These are phyloP conservation scores for Xerocomellus intermedius DNA, from an alignment of 768 basidiomycete genomes.

Conservation along the genomic window DNA sequence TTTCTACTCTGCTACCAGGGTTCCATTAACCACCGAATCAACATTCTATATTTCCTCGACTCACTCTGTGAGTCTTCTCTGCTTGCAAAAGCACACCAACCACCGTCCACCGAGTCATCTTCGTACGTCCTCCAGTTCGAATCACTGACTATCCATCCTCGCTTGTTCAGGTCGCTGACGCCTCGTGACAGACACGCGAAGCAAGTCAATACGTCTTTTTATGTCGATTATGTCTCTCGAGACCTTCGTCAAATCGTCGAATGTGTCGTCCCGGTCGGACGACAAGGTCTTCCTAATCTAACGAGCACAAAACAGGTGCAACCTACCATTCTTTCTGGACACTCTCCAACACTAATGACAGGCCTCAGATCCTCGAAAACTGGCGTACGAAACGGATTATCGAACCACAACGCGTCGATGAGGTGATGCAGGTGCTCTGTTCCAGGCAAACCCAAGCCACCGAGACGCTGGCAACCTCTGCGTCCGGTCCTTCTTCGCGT, in stretches of 20 bases:
- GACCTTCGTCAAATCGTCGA: slow-evolving; percentile 79
- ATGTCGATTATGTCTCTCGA: slow-evolving; percentile 70
- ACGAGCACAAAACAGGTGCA: slow-evolving; percentile 83
- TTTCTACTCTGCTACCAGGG: no score
- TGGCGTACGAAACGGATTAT: no score
- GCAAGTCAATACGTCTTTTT: slow-evolving; percentile 44
- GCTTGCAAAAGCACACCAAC: slow-evolving; percentile 56
- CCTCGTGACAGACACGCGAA: slow-evolving; percentile 29
- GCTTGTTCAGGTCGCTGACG: background rate
- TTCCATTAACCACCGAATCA: slow-evolving; percentile 53
- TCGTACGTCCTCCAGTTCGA: slow-evolving; percentile 11
- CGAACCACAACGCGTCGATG: no score
- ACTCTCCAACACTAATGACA: background rate
- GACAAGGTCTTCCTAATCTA: slow-evolving; percentile 64
- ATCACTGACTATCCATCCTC: background rate
- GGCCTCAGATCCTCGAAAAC: no score
- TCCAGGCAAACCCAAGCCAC: slow-evolving; percentile 37
- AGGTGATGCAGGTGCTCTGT: slow-evolving; percentile 35
- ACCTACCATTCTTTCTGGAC: background rate
- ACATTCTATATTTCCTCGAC: slow-evolving; percentile 89
- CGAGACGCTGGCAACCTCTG: slow-evolving; percentile 14
- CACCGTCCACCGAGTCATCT: slow-evolving; percentile 27
- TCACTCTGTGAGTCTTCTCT: slow-evolving; percentile 79
- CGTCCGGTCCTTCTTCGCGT: slow-evolving; percentile 13
- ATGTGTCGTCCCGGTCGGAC: slow-evolving; percentile 79